A percentile compares a stretch with the other conserved stretches of the same genome.
phyloP scores from a whole-genome alignment of 208 protist species.

The Trypanosoma brucei region DNA sequence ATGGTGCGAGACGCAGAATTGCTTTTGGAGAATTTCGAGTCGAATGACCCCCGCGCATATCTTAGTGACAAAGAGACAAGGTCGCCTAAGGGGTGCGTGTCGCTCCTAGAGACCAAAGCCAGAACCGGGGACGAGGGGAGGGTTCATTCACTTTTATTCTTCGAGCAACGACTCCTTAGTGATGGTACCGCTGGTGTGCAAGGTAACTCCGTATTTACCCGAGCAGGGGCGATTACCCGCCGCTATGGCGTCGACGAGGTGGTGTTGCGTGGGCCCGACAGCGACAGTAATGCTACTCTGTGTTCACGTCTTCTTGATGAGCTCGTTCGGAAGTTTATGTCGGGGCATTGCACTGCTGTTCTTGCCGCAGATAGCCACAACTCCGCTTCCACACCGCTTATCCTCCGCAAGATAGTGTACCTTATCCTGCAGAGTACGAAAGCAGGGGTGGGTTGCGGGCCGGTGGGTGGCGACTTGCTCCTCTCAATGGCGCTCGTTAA shows the following conservation, averaged over 20 bases:
- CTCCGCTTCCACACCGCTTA: slow-evolving; percentile 66
- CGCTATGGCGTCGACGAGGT: slow-evolving; percentile 73
- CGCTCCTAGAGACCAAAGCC: neutral
- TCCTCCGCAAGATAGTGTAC: slow-evolving; percentile 60
- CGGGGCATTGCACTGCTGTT: slow-evolving; percentile 54
- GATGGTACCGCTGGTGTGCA: slow-evolving; percentile 54
- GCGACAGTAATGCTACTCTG: slow-evolving; percentile 19
- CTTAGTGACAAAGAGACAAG: slow-evolving; percentile 31
- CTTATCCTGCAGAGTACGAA: slow-evolving; percentile 40
- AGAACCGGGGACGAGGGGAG: slow-evolving; percentile 14
- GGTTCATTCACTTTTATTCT: slow-evolving; percentile 57
- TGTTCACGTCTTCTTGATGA: slow-evolving; percentile 53
- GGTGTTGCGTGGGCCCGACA: slow-evolving; percentile 38
- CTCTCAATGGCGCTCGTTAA: slow-evolving; percentile 75
- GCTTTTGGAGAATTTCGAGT: slow-evolving; percentile 63
- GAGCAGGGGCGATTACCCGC: slow-evolving; percentile 37
- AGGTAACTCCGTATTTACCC: slow-evolving; percentile 50
- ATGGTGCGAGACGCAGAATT: slow-evolving; percentile 66
- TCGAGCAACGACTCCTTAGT: slow-evolving; percentile 55
- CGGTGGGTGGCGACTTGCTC: slow-evolving; percentile 46
- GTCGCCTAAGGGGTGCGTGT: slow-evolving; percentile 15
- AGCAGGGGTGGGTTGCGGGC: slow-evolving; percentile 1
- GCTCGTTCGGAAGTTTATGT: slow-evolving; percentile 50
- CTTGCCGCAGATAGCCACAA: slow-evolving; percentile 66
- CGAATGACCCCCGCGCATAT: slow-evolving; percentile 73